Evolutionary conservation across 441 rosid species (phyloP).

Genomic region (Erodium trifolium): DNA sequence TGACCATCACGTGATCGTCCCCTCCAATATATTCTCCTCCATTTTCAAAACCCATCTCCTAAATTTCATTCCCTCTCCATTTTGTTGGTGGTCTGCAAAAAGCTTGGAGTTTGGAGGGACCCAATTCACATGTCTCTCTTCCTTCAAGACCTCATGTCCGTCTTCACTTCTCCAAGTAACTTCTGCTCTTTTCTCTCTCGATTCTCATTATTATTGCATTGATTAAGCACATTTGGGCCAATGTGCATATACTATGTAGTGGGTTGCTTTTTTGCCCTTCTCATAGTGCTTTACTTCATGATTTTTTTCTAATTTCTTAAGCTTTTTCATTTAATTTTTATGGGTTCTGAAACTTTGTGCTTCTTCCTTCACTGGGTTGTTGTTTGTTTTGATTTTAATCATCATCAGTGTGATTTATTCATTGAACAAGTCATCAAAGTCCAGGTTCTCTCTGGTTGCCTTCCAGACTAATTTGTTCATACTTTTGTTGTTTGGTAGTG

Average conservation of each 20-base stretch:
- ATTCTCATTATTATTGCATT: not conserved
- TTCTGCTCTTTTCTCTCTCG: not conserved
- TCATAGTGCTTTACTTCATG: not conserved
- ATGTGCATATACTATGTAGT: not conserved
- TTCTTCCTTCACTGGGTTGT: not conserved
- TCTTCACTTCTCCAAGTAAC: conserved; percentile 5
- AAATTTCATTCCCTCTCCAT: not conserved
- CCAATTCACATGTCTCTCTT: not conserved
- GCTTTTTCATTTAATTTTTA: not conserved
- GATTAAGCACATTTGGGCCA: not conserved
- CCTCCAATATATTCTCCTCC: conserved; percentile 8
- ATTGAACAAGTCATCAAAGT: not conserved
- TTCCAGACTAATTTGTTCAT: not conserved
- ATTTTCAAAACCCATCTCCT: not conserved
- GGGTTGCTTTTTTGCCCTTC: not conserved
- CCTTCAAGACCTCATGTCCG: not conserved
- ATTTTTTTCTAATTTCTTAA: not conserved
- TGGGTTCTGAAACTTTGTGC: conserved; percentile 4
- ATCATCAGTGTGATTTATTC: too few species aligned
- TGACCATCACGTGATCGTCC: conserved; percentile 10
- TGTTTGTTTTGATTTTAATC: not conserved
- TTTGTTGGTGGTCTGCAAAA: too few species aligned
- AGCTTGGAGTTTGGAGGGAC: not conserved
- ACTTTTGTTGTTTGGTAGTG: not conserved
- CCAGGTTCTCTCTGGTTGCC: not conserved